A percentile compares a stretch with the other conserved stretches of the same genome.
Evolutionary conservation across 2,329 filamentous ascomycete species (phyloP).

Genomic region (Talaromyces sp.): DNA sequence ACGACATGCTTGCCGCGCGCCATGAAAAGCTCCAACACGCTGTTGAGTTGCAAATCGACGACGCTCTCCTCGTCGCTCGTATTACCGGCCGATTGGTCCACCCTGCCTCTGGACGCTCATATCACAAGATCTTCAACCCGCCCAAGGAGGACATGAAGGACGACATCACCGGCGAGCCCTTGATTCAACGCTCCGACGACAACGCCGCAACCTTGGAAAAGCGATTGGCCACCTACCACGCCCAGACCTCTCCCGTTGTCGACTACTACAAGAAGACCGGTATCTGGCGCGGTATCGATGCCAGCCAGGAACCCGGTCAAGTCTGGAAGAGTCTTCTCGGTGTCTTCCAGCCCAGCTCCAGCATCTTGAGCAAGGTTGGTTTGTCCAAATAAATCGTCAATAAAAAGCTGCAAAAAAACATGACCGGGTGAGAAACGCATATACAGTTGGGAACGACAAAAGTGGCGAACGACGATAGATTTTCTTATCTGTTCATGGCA

Average conservation of each 20-base stretch:
- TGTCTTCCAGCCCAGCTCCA: conserved; percentile 60
- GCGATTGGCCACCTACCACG: conserved; percentile 88
- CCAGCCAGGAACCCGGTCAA: conserved; percentile 89
- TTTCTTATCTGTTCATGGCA: conserved; percentile 1
- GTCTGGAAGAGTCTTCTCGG: conserved; percentile 92
- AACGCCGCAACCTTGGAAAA: conserved; percentile 96
- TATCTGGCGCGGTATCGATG: conserved; percentile 95
- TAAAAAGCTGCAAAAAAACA: too few relatives aligned
- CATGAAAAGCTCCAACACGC: conserved; percentile 89
- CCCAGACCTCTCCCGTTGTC: conserved; percentile 88
- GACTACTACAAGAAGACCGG: conserved; percentile 96
- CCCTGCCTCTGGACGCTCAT: conserved; percentile 91
- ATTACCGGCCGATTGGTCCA: conserved; percentile 96
- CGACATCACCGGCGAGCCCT: conserved; percentile 91
- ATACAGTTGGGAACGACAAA: conserved; percentile 3
- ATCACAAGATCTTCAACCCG: conserved; percentile 99
- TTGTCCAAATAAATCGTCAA: conserved; percentile 48
- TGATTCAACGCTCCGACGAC: conserved; percentile 95
- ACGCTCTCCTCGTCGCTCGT: conserved; percentile 85
- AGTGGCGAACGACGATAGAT: conserved; percentile 5
- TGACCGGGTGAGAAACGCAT: neutral
- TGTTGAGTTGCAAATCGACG: conserved; percentile 95
- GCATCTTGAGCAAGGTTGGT: conserved; percentile 55
- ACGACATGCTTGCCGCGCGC: conserved; percentile 79
- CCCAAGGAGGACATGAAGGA: conserved; percentile 93